Conservation (phyloP, 176 grass and related monocot genomes). For the Pontederia paniculata region DNA sequence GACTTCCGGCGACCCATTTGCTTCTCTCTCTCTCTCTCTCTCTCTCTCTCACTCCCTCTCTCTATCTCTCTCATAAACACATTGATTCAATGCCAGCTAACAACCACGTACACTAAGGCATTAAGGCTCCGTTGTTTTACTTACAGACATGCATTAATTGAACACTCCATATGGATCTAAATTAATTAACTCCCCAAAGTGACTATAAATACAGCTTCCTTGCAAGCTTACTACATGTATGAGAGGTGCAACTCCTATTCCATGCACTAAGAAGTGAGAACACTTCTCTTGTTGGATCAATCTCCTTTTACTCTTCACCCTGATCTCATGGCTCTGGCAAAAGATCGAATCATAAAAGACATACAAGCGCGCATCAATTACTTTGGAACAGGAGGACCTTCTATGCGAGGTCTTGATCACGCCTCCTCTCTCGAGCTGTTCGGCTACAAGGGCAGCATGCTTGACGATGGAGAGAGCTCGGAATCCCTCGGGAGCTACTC, state of each 20-base stretch:
- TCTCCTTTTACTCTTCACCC: not conserved
- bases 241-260: not conserved
- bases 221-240: no score
- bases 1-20: not conserved
- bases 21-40: not conserved
- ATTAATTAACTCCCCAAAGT: no score
- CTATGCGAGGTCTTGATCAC: slow-evolving; percentile 6
- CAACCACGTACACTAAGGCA: not conserved
- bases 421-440: slow-evolving; percentile 59
- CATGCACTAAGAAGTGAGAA: not conserved
- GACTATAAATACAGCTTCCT: no score
- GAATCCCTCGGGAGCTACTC: slow-evolving; percentile 21
- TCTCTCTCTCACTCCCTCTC: not conserved
- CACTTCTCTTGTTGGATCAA: not conserved
- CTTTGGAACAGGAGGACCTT: not conserved
- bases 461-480: slow-evolving; percentile 21
- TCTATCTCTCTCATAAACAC: not conserved
- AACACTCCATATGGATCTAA: no score
- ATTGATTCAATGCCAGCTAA: not conserved
- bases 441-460: slow-evolving; percentile 23
- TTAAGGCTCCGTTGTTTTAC: not conserved
- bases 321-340: slow-evolving; percentile 38
- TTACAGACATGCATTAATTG: not conserved
- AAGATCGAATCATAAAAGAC: slow-evolving; percentile 30
- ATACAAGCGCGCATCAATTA: slow-evolving; percentile 23